Base-by-base conservation (phyloP, 139 green algal species). In the Chlamydomonas asymmetrica region DNA sequence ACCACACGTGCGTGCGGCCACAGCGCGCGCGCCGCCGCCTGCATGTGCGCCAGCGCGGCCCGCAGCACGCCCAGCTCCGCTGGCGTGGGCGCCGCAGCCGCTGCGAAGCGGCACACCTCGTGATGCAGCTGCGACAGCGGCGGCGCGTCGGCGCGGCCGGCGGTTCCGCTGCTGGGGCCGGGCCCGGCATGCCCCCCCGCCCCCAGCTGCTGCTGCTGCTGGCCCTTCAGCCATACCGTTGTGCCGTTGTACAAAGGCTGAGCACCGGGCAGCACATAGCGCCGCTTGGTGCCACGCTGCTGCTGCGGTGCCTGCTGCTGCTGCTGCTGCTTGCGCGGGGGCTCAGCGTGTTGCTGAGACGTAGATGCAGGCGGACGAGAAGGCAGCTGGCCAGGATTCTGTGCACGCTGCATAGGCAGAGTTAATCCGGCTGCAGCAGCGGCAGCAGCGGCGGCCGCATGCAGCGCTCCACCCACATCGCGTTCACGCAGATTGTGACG, bases 1-100 rank as follows among this genome's bases (percentile, higher is more conserved):
- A 82, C 76, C 5, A 87, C 83, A 4, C 71, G 66, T 5, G 83
- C 79, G 0, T 82, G 9, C 0, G 80, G 86, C 90, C 90, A 95
- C 13, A 94, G 61, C 10, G n/a, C 35, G 8, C 27, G 7, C 0
- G 76, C 82, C 5, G 66, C 82, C 0, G 32, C 37, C 40, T 80
- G 71, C 13, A 96, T 69, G 31, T 65, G 79, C 8, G 64, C 57
- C 66, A 91, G 29, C 2, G 67, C 76, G 10, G 61, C 23, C 1
- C 25, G 43, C 56, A 93, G 63, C n/a, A 70, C 41, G 23, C 65
- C 34, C 23, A 82, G 66, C 56, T 92, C 80, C 7, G 45, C 66
- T 34, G 73, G 49, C 25, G 40, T 82, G 9, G 90, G 84, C 1
- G 65, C 62, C 29, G 78, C 79, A 52, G 48, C 68, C 35, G 35